A percentile compares a stretch with the other conserved stretches of the same genome.
Evolutionary conservation across 1,139 yeast species (phyloP).

Genomic region (Yarrowia galli): DNA sequence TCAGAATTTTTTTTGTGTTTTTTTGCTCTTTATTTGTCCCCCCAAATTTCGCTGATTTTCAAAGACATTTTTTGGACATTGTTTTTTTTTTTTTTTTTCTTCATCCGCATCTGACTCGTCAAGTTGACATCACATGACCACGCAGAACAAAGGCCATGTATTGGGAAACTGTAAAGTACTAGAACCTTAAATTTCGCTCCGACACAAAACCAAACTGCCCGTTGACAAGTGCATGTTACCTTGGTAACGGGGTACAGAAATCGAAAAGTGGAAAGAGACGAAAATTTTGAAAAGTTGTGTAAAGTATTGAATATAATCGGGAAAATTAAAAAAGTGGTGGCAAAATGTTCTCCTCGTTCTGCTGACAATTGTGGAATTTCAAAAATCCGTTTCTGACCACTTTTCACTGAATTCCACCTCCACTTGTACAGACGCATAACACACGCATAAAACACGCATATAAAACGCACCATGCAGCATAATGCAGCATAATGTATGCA

Average conservation of each 20-base stretch:
- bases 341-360: too few species aligned
- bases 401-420: too few species aligned
- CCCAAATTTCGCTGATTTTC: not conserved
- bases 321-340: too few species aligned
- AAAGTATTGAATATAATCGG: too few species aligned
- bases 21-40: not conserved
- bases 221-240: slow-evolving; percentile 29
- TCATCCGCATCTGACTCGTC: not conserved
- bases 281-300: too few species aligned
- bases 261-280: too few species aligned
- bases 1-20: not conserved
- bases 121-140: slow-evolving; percentile 17
- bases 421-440: too few species aligned
- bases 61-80: not conserved
- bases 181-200: not conserved
- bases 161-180: too few species aligned
- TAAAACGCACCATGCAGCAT: not conserved
- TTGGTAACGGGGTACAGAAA: too few species aligned
- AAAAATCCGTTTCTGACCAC: too few species aligned
- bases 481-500: not conserved
- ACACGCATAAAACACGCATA: too few species aligned
- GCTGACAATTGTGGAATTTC: too few species aligned
- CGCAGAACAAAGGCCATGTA: slow-evolving; percentile 34
- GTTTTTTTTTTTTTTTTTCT: not conserved
- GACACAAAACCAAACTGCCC: slow-evolving; percentile 17